Percentiles rank a stretch among this genome's conserved stretches.
Evolutionary conservation across 1,284 basidiomycete species (phyloP).

Genomic region (Irpex sp.): DNA sequence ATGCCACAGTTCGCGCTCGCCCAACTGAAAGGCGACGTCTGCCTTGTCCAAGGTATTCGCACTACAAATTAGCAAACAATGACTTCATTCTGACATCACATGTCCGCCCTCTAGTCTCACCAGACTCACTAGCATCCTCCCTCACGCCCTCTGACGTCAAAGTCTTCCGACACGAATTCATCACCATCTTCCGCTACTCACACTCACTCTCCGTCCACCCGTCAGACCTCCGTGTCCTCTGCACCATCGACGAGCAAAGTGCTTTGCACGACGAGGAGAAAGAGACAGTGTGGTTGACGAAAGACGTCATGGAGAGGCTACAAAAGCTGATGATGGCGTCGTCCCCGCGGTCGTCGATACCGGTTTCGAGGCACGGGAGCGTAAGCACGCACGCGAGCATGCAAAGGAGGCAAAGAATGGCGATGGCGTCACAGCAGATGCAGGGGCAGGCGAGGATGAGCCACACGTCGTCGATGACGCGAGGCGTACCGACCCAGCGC

Average conservation of each 20-base stretch:
- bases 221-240: conserved; percentile 49
- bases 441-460: no score
- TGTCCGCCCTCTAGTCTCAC: background rate
- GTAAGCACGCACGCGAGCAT: no score
- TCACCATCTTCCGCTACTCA: conserved; percentile 39
- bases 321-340: conserved; percentile 25
- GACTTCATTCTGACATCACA: background rate
- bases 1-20: conserved; percentile 30
- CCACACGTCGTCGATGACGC: no score
- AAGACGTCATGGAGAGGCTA: conserved; percentile 50
- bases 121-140: conserved; percentile 21
- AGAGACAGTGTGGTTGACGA: conserved; percentile 60
- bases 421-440: no score
- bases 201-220: conserved; percentile 33
- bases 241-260: conserved; percentile 44
- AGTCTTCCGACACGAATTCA: conserved; percentile 38
- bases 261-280: conserved; percentile 59
- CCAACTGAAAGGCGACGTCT: conserved; percentile 30
- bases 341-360: background rate
- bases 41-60: conserved; percentile 33
- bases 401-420: no score
- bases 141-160: conserved; percentile 30
- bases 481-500: no score
- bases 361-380: no score
- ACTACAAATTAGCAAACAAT: conserved; percentile 4